Base-by-base conservation (phyloP, 2,329 filamentous ascomycete species). In the Microcera coccophila region DNA sequence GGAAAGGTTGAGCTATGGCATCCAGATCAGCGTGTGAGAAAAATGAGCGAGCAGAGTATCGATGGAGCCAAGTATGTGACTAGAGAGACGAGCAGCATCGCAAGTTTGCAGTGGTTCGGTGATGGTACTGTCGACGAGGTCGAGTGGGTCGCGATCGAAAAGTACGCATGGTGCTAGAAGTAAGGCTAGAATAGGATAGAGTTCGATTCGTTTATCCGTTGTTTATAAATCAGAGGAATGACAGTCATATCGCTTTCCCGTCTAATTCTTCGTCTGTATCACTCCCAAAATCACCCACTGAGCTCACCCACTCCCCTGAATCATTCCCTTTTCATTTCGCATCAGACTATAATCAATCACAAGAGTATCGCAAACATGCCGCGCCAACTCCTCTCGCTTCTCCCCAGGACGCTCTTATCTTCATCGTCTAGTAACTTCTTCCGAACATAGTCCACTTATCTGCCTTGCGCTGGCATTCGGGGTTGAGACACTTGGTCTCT, bases 391-490 rank as follows among this genome's bases (percentile, higher is more conserved):
- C 57, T 55, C 44, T 48, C 45, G 45, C 54, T 57, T 47, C 52
- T 47, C 47, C 41, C 48, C 47, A 36, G 14, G 29, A 48, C 54
- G 57, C 41, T 41, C 38, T 28, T 39, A 36, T 39, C 38, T 26
- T 43, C 36, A 37, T 48, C 38, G 39, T 52, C 53, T 75, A 81
- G 62, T 81, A 82, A 62, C 76, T 85, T 70, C 85, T 77, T 60
- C 91, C 91, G 68, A 96, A 97, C 83, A 96, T 85, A 67, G 87
- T 87, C 85, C 88, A 97, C 60, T 84, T 79, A 74, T 91, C 81
- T 15, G 91, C 91, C 38, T 81, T 70, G 51, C 74, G 75, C 48
- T 74, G 73, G 70, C 91, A 97, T 61, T 91, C 85, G 32, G 91
- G 91, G 75, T 87, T 96, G 58, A 91, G 75, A 65, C 93, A 98